phyloP scores from a whole-genome alignment of 768 basidiomycete species.

The Rubroboletus satanas region DNA sequence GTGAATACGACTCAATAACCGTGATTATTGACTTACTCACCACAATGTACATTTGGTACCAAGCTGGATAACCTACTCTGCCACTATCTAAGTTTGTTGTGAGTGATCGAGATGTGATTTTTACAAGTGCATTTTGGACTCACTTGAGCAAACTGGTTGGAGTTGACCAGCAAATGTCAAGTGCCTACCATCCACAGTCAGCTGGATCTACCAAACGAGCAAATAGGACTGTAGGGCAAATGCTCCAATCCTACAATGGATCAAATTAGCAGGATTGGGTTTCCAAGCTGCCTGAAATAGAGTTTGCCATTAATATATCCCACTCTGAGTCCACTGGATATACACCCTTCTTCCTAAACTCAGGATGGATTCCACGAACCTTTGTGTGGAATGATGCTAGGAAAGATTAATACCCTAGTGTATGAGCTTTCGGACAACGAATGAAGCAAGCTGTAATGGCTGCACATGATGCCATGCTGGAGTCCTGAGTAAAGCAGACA shows the following conservation, averaged over 20 bases:
- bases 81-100: background rate
- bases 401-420: constrained; percentile 23
- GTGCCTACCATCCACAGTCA: constrained; percentile 31
- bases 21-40: background rate
- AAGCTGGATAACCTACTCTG: background rate
- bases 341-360: constrained; percentile 16
- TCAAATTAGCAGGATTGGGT: constrained; percentile 20
- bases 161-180: constrained; percentile 16
- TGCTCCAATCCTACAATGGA: background rate
- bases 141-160: background rate
- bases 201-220: constrained; percentile 31
- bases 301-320: constrained; percentile 24
- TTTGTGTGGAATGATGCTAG: constrained; percentile 19
- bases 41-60: background rate
- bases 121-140: background rate
- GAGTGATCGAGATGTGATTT: background rate
- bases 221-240: constrained; percentile 8
- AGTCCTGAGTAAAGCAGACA: constrained; percentile 33
- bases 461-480: constrained; percentile 33
- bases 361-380: background rate
- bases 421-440: constrained; percentile 23
- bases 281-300: background rate
- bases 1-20: background rate
- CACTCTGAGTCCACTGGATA: constrained; percentile 19
- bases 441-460: constrained; percentile 29